Conservation (phyloP, 164 flowering plant genomes). For the Kingdonia uniflora region DNA sequence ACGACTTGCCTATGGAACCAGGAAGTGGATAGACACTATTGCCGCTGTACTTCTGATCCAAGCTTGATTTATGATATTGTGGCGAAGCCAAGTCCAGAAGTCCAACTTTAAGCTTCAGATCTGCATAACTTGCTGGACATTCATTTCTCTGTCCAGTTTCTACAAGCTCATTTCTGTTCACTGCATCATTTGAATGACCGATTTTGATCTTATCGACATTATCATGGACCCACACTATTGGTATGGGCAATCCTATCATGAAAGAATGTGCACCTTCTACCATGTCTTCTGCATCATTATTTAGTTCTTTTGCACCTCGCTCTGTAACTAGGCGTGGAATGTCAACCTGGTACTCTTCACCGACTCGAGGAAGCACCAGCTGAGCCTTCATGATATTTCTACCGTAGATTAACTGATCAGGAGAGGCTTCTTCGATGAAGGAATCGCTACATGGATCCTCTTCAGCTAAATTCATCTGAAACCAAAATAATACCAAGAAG, state of each 20-base stretch:
- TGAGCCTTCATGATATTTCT: slow-evolving; percentile 34
- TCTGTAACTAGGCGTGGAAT: slow-evolving; percentile 35
- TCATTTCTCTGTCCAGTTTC: slow-evolving; percentile 8
- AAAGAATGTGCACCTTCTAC: slow-evolving; percentile 13
- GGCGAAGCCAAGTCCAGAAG: slow-evolving; percentile 6
- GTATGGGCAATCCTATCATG: slow-evolving; percentile 39
- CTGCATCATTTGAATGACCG: slow-evolving; percentile 6
- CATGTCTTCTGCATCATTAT: slow-evolving; percentile 9
- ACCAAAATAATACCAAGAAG: slow-evolving; percentile 2
- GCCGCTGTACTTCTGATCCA: slow-evolving; percentile 4
- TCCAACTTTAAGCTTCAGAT: slow-evolving; percentile 11
- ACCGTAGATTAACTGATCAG: slow-evolving; percentile 18
- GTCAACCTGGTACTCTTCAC: slow-evolving; percentile 64
- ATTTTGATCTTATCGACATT: slow-evolving; percentile 14
- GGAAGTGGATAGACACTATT: slow-evolving; percentile 29
- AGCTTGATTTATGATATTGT: slow-evolving; percentile 1
- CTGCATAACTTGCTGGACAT: slow-evolving; percentile 2
- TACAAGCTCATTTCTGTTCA: slow-evolving; percentile 4
- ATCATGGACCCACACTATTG: slow-evolving; percentile 35
- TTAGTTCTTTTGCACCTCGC: slow-evolving; percentile 7
- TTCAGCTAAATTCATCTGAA: slow-evolving; percentile 34
- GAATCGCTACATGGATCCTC: slow-evolving; percentile 14
- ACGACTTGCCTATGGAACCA: slow-evolving; percentile 25
- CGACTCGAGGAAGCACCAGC: slow-evolving; percentile 54
- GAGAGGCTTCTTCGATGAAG: slow-evolving; percentile 16